Evolutionary conservation across 768 basidiomycete genomes (phyloP), one percentile per base, ranked within the genome.

Genomic region (Kwoniella sp.): DNA sequence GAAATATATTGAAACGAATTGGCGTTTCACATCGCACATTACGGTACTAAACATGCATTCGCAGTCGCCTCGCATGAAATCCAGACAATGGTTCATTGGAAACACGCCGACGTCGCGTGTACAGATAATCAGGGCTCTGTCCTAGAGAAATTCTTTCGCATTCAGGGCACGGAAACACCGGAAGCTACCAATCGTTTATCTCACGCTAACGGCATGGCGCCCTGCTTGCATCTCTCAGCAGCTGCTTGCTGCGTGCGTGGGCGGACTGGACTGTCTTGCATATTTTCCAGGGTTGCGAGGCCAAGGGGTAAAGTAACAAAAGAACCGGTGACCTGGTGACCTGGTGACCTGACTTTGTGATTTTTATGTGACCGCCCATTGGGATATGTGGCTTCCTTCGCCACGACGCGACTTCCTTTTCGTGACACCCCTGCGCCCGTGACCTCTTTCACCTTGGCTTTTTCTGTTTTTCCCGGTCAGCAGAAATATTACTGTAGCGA

Each of bases 261-360:
- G n/a, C n/a, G n/a, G n/a, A n/a, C n/a, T n/a, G n/a, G n/a, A n/a
- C n/a, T n/a, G n/a, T n/a, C n/a, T 37, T 37, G 5, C 34, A 7
- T 37, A 5, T 13, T 37, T 37, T 5, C 13, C 34, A 37, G 34
- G 34, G 34, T 37, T n/a, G n/a, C n/a, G 13, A 37, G 34, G 7
- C 20, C 20, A 7, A 45, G 41, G 41, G 41, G 41, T 17, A 45
- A 17, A 45, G 17, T 7, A 45, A 45, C 41, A 45, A 45, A 45
- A 45, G 41, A 45, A 45, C 41, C 41, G 41, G 41, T 45, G 41
- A 45, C 41, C 41, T 37, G n/a, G n/a, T n/a, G n/a, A n/a, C n/a
- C n/a, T n/a, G n/a, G n/a, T n/a, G n/a, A n/a, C n/a, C n/a, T 45
- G 41, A 45, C 41, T 45, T 11, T 45, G 17, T 45, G 41, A 20